phyloP scores from a whole-genome alignment of 2,329 filamentous ascomycete genomes.

The Ilyonectria mors-panacis region DNA sequence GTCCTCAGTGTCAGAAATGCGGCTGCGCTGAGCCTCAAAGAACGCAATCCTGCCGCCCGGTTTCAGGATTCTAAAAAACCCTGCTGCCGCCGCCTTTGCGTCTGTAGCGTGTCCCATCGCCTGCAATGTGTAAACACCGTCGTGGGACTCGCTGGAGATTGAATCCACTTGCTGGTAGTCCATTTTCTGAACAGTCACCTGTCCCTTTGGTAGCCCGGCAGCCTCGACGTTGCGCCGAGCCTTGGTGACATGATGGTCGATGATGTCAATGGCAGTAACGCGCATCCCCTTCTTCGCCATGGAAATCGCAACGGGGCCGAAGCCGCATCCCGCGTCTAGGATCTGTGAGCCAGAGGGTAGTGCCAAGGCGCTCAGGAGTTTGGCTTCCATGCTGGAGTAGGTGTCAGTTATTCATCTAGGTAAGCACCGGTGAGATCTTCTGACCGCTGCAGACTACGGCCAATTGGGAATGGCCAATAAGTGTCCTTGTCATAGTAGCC shows the following conservation, averaged over 20 bases:
- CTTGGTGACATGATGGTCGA: constrained; percentile 62
- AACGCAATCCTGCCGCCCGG: constrained; percentile 63
- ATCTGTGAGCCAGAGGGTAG: constrained; percentile 59
- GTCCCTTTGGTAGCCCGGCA: constrained; percentile 51
- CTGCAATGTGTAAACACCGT: constrained; percentile 71
- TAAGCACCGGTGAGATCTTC: neutral
- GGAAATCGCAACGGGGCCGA: constrained; percentile 64
- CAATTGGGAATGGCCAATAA: constrained; percentile 64
- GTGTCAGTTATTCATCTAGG: neutral
- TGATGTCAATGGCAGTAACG: constrained; percentile 65
- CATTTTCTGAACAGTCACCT: constrained; percentile 57
- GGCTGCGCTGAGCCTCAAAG: constrained; percentile 63
- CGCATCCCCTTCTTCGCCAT: constrained; percentile 60
- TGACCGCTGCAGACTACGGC: constrained; percentile 49
- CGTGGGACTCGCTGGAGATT: constrained; percentile 56
- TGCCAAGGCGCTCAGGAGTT: constrained; percentile 56
- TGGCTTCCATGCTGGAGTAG: constrained; percentile 62
- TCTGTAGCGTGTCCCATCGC: constrained; percentile 69
- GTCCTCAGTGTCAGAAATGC: constrained; percentile 45
- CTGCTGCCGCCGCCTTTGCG: constrained; percentile 57
- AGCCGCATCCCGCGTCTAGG: constrained; percentile 67
- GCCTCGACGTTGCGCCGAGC: constrained; percentile 58
- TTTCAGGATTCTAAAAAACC: constrained; percentile 63
- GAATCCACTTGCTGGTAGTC: constrained; percentile 67
- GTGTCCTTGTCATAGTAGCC: constrained; percentile 63